Conservation (phyloP, 2,329 filamentous ascomycete genomes). For the Macrophomina tecta region DNA sequence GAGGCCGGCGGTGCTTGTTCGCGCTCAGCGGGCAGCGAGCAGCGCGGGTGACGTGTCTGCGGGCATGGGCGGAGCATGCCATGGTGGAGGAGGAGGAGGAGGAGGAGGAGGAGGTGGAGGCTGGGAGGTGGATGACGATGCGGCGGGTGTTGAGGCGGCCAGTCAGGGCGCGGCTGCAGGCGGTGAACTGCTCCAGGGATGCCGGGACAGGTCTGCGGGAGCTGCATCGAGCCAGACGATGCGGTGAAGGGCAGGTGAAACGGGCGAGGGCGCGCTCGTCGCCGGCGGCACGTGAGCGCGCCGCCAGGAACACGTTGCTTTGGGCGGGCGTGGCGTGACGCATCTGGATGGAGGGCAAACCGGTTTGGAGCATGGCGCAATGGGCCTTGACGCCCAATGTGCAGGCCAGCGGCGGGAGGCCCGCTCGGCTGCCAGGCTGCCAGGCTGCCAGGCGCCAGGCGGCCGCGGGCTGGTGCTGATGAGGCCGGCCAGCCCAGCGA, state of each 20-base stretch:
- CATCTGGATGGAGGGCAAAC: background rate
- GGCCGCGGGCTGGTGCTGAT: too few species aligned
- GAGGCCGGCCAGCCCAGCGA: background rate
- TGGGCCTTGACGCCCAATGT: constrained; percentile 20
- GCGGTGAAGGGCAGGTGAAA: constrained; percentile 1
- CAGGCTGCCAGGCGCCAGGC: background rate
- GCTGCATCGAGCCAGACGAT: constrained; percentile 15
- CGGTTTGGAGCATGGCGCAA: constrained; percentile 10
- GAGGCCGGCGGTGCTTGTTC: background rate
- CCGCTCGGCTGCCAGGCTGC: constrained; percentile 8
- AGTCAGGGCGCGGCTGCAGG: constrained; percentile 39
- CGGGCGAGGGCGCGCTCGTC: background rate
- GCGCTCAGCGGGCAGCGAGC: background rate
- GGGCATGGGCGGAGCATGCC: background rate
- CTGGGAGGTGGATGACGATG: background rate
- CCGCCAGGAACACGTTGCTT: constrained; percentile 26
- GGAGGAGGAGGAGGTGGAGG: background rate
- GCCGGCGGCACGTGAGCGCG: constrained; percentile 7
- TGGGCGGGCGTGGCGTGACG: constrained; percentile 18
- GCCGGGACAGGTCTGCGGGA: constrained; percentile 43
- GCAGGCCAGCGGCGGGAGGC: constrained; percentile 11
- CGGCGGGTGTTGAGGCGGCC: constrained; percentile 37
- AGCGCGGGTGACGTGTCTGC: constrained; percentile 19
- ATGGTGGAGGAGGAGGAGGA: background rate
- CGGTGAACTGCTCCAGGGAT: constrained; percentile 49